These are phyloP conservation scores for Friedmanniomyces endolithicus DNA, from an alignment of 495 filamentous ascomycete genomes.

Conservation along the genomic window DNA sequence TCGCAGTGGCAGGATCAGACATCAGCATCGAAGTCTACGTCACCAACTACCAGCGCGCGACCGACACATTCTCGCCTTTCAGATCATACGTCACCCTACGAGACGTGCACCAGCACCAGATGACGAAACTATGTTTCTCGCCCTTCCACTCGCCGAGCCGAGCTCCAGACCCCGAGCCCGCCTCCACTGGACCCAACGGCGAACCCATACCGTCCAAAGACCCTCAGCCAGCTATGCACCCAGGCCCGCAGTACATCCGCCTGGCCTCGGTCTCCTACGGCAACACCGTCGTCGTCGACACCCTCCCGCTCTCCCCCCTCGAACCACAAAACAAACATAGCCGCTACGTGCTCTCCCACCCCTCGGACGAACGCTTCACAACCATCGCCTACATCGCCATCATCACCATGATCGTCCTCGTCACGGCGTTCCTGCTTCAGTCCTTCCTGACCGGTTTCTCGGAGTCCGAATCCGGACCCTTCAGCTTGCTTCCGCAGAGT, in stretches of 20 bases:
- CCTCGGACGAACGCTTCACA: conserved; percentile 38
- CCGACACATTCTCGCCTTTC: conserved; percentile 45
- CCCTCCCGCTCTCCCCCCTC: conserved; percentile 55
- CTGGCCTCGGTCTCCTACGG: conserved; percentile 76
- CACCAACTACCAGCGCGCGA: conserved; percentile 37
- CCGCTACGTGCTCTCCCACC: conserved; percentile 59
- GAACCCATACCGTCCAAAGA: conserved; percentile 29
- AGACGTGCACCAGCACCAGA: conserved; percentile 68
- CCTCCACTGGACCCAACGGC: conserved; percentile 24
- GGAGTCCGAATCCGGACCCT: conserved; percentile 44
- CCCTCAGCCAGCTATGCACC: conserved; percentile 12
- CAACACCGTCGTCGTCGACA: conserved; percentile 76
- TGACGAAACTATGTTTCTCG: conserved; percentile 76
- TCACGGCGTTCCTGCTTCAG: conserved; percentile 52
- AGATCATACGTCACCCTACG: conserved; percentile 50
- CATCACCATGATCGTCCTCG: conserved; percentile 41
- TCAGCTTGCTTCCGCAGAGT: conserved; percentile 26
- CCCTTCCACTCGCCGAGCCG: conserved; percentile 48
- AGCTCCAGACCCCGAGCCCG: conserved; percentile 7
- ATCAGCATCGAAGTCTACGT: conserved; percentile 67
- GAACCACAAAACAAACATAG: conserved; percentile 33
- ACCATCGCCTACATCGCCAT: conserved; percentile 39
- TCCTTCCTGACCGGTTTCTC: conserved; percentile 50
- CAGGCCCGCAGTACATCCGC: conserved; percentile 49
- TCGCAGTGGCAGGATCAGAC: conserved; percentile 76